Conservation (phyloP, 2,329 filamentous ascomycete species). For the Lasiodiplodia sp. region DNA sequence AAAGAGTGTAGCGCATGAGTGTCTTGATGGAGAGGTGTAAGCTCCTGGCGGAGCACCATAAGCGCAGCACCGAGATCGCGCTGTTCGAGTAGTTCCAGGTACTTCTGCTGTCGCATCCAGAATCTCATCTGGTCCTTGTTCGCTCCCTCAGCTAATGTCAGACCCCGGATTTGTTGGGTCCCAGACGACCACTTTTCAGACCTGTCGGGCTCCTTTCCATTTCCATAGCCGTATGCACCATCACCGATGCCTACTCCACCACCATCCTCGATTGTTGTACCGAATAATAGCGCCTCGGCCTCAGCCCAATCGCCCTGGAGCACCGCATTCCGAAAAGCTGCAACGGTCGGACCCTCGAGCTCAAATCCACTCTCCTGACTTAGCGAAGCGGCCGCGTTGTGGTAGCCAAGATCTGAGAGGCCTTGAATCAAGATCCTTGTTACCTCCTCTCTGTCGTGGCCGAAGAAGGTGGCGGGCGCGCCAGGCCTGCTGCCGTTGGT, state of each 20-base stretch:
- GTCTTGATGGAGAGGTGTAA: conserved; percentile 86
- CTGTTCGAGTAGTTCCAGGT: conserved; percentile 84
- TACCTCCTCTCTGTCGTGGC: conserved; percentile 91
- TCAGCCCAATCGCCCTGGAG: conserved; percentile 81
- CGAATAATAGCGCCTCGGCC: conserved; percentile 82
- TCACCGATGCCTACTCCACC: conserved; percentile 48
- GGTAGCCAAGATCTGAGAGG: conserved; percentile 86
- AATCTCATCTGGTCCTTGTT: conserved; percentile 85
- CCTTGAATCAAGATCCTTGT: conserved; percentile 92
- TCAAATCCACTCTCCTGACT: conserved; percentile 84
- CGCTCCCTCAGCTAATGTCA: conserved; percentile 77
- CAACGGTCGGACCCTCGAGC: conserved; percentile 84
- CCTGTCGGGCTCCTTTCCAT: conserved; percentile 44
- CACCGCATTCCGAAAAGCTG: conserved; percentile 83
- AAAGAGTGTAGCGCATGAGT: conserved; percentile 79
- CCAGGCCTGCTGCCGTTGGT: conserved; percentile 49
- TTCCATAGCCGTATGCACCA: conserved; percentile 39
- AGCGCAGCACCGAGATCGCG: conserved; percentile 77
- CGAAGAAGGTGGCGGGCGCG: conserved; percentile 68
- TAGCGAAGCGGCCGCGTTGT: conserved; percentile 75
- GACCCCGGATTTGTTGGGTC: conserved; percentile 56
- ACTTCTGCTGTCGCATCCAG: conserved; percentile 91
- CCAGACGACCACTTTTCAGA: conserved; percentile 36
- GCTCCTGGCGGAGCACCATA: conserved; percentile 82
- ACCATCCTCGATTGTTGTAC: conserved; percentile 54